Evolutionary conservation across 2,329 filamentous ascomycete genomes (phyloP), one percentile per base, ranked within the genome.

Genomic region (Pestalotiopsis fici): DNA sequence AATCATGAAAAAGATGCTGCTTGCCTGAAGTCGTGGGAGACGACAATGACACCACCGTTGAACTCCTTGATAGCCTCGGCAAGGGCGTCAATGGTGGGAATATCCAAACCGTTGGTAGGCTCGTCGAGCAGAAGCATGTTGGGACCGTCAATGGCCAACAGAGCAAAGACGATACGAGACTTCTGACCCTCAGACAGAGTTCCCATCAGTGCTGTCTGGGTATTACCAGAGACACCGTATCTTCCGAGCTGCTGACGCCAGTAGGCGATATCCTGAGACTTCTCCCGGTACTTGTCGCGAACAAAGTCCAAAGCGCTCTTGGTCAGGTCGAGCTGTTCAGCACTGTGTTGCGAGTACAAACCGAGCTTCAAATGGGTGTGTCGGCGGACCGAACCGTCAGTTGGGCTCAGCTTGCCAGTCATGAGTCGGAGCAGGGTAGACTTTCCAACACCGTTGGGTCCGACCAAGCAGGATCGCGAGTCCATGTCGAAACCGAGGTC

Each of bases 401-500:
- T 97, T 57, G 96, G 93, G 37, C 91, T 94, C 65, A 98, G 89
- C 85, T 96, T 94, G 82, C 94, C 95, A 15, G 95, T 98, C 93
- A 99, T 98, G 74, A 99, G 90, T 74, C 93, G 92, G 71, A 99
- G 91, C 67, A 98, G 88, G 15, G 96, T 98, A 27, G 96, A 98
- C 87, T 99, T 99, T 81, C 96, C 96, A 68, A 98, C 96, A 94
- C 96, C 96, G 83, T 98, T 98, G 80, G 96, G 96, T 69, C 96
- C 96, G 78, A 99, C 96, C 69, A 99, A 91, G 60, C 95, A 95
- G 59, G 95, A 97, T 85, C 96, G 91, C 70, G 95, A 98, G 86
- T 99, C 96, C 96, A 99, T 99, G 83, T 99, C 97, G 76, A 99
- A 96, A 90, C 96, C 96, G 71, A 99, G 93, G 80, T 99, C 96